Evolutionary conservation across 225 moss, liverwort and hornwort species (phyloP), one percentile per base, ranked within the genome.

Genomic region (Anthoceros angustus): DNA sequence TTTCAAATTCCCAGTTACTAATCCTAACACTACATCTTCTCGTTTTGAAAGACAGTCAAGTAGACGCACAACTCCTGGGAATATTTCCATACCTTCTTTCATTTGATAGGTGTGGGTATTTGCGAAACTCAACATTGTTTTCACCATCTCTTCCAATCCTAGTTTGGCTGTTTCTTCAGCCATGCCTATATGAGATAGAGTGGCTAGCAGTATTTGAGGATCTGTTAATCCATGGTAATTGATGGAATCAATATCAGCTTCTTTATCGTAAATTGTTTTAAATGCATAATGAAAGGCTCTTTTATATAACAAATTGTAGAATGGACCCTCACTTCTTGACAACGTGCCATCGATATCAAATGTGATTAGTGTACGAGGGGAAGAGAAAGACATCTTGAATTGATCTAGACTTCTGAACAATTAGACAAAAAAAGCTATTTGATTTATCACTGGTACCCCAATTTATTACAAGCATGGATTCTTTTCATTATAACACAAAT

Each of bases 31-130:
- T 1, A 55, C 55, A 15, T 55, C 55, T 0, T 55, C 55, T 6
- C 55, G 14, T 15, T 55, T 55, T 4, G 55, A 55, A 5, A 55
- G n/a, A 20, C 55, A 55, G 14, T 55, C 8, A 18, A 55, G 55
- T 5, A 55, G n/a, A 18, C 23, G 10, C 7, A 4, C 55, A 55
- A 55, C 55, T 15, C 55, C 55, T 18, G 55, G 55, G 23, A 18
- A 12, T 55, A 55, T 55, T 4, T 55, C 55, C 55, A 55, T 18
- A 0, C 55, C 55, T 55, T 55, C 55, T 20, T 55, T 55, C 18
- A 55, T 55, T 55, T 55, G 55, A 55, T 55, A 55, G 5, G 55
- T 55, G 23, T 55, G 55, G 14, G 55, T 55, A 20, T 55, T 55
- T 20, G 55, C 55, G 14, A 55, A 55, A 55, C 55, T 55, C n/a